phyloP scores from a whole-genome alignment of 768 basidiomycete species.

The Rhodosporidiobolus odoratus region DNA sequence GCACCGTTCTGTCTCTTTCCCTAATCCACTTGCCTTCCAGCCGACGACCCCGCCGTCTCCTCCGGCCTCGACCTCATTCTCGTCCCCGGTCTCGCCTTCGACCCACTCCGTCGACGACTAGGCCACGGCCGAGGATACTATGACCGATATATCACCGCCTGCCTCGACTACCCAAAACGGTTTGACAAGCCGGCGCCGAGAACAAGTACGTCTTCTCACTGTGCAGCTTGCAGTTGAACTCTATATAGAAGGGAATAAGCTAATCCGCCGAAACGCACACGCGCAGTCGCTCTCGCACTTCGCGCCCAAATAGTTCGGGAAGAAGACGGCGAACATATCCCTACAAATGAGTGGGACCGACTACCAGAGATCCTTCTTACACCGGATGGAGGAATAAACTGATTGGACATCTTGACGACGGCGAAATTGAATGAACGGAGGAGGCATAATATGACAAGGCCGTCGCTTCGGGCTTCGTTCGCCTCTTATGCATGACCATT shows the following conservation, averaged over 20 bases:
- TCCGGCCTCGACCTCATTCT: slow-evolving; percentile 36
- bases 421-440: no score
- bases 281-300: slow-evolving; percentile 26
- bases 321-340: slow-evolving; percentile 25
- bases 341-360: slow-evolving; percentile 32
- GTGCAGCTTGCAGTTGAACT: not conserved
- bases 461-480: no score
- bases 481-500: no score
- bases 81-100: slow-evolving; percentile 35
- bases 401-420: no score
- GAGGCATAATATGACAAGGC: no score
- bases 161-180: slow-evolving; percentile 10
- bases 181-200: slow-evolving; percentile 21
- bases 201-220: slow-evolving; percentile 10
- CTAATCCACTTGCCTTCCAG: slow-evolving; percentile 1
- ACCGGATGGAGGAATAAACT: slow-evolving; percentile 22
- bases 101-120: slow-evolving; percentile 15
- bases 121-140: slow-evolving; percentile 38
- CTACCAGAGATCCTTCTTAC: slow-evolving; percentile 27
- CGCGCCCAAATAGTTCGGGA: slow-evolving; percentile 22
- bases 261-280: not conserved
- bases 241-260: not conserved
- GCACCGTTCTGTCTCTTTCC: not conserved
- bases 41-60: slow-evolving; percentile 4
- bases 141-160: slow-evolving; percentile 30